Conservation (phyloP, 2,329 filamentous ascomycete species). For the Fusarium chuoi region DNA sequence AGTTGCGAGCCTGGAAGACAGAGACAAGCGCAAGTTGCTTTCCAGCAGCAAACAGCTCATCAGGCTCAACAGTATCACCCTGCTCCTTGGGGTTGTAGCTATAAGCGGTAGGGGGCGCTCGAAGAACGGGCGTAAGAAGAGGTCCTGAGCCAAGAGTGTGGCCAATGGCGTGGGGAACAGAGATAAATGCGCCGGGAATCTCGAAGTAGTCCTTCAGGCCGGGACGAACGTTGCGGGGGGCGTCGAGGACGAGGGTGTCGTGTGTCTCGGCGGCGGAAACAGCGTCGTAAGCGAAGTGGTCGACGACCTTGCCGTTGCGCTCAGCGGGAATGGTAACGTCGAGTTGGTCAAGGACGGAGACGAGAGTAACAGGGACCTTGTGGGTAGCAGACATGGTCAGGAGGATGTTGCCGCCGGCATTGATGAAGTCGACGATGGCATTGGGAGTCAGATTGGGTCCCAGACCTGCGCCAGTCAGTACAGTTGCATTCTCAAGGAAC, state of each 20-base stretch:
- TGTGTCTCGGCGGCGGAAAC: constrained; percentile 82
- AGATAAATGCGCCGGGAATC: constrained; percentile 67
- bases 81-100: constrained; percentile 95
- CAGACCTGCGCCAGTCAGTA: constrained; percentile 67
- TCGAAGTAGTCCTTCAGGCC: constrained; percentile 83
- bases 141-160: constrained; percentile 83
- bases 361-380: constrained; percentile 76
- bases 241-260: constrained; percentile 84
- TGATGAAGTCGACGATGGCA: constrained; percentile 88
- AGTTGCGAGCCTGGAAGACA: constrained; percentile 90
- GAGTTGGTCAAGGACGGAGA: constrained; percentile 84
- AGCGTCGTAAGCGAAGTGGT: constrained; percentile 95
- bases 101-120: constrained; percentile 87
- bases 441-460: constrained; percentile 90
- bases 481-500: background rate
- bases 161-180: constrained; percentile 83
- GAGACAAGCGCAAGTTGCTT: constrained; percentile 87
- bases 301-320: constrained; percentile 85
- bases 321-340: constrained; percentile 89
- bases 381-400: constrained; percentile 80
- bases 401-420: constrained; percentile 90
- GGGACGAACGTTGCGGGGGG: constrained; percentile 71
- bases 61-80: constrained; percentile 66
- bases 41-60: constrained; percentile 87
- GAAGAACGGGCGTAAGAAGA: constrained; percentile 82